Base-by-base conservation (phyloP, 352 stramenopile species). In the Pythium rishiriense region DNA sequence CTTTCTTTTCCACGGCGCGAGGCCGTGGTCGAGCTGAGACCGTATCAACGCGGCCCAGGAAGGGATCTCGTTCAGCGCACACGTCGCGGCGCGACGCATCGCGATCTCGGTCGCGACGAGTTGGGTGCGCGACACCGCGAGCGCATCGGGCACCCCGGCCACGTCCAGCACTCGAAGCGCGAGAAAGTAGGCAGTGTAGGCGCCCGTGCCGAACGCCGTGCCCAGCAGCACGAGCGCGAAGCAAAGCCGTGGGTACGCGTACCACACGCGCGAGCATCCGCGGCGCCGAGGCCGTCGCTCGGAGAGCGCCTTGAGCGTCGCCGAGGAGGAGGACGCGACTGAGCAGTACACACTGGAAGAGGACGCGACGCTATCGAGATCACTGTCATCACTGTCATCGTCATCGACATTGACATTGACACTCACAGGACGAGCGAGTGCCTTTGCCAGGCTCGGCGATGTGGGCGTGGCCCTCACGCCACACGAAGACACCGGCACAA, bases 191-290 rank as follows among this genome's bases (percentile, higher is more conserved):
- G 80, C 75, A 10, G 80, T 52, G 60, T 75, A 76, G 29, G 76
- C 63, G n/a, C 82, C 82, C 24, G 74, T 75, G 6, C 69, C 39
- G 39, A 76, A 78, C 17, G 68, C 76, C 48, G 71, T 81, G 22
- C 69, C 17, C 22, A 87, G 41, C 33, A 83, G 76, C 15, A 88
- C 59, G 19, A 88, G n/a, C n/a, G 81, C 41, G 61, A 87, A 89
- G 48, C 71, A 72, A 8, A 85, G 41, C 0, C 81, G 76, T 24
- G 82, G 80, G 43, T 81, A 83, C 42, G 67, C 73, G 56, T 64
- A 72, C 25, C 85, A 45, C 74, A 66, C 80, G 6, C 57, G 56
- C 8, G 35, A 11, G 42, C 51, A 42, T 19, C 51, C 26, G 22
- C 33, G 4, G n/a, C 50, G 48, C 4, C n/a, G 25, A 7, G 4